Evolutionary conservation across 1,284 basidiomycete species (phyloP).

Genomic region (Pyrrhoderma noxium): DNA sequence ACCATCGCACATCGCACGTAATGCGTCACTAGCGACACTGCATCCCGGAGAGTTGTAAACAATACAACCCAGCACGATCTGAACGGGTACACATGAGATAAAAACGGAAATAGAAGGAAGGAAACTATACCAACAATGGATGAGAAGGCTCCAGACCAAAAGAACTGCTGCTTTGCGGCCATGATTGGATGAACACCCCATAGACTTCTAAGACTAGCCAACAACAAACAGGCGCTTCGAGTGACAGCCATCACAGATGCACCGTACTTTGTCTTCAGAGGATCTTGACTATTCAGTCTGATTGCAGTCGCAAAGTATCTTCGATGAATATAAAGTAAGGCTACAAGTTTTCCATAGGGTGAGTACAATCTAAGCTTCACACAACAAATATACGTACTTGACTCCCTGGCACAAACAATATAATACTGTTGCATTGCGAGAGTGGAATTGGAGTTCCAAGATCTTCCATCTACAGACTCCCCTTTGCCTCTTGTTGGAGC

Average conservation of each 20-base stretch:
- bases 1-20: slow-evolving; percentile 13
- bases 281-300: slow-evolving; percentile 33
- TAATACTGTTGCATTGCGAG: slow-evolving; percentile 41
- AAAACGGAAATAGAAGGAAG: neutral
- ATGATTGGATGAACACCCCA: slow-evolving; percentile 33
- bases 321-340: slow-evolving; percentile 44
- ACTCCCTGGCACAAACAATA: slow-evolving; percentile 34
- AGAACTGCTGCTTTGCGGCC: slow-evolving; percentile 37
- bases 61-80: slow-evolving; percentile 16
- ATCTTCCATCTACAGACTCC: slow-evolving; percentile 18
- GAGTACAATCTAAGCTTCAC: neutral
- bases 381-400: slow-evolving; percentile 28
- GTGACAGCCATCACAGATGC: slow-evolving; percentile 41
- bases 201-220: slow-evolving; percentile 33
- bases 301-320: slow-evolving; percentile 45
- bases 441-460: slow-evolving; percentile 35
- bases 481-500: slow-evolving; percentile 26
- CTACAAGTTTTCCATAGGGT: slow-evolving; percentile 25
- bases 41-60: slow-evolving; percentile 14
- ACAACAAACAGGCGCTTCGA: slow-evolving; percentile 37
- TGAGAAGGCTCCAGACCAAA: slow-evolving; percentile 46
- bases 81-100: no score
- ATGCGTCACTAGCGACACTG: slow-evolving; percentile 8
- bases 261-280: slow-evolving; percentile 38
- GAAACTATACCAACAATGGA: slow-evolving; percentile 34